Evolutionary conservation across 2,329 filamentous ascomycete species (phyloP).

Genomic region (Neofusicoccum ribis): DNA sequence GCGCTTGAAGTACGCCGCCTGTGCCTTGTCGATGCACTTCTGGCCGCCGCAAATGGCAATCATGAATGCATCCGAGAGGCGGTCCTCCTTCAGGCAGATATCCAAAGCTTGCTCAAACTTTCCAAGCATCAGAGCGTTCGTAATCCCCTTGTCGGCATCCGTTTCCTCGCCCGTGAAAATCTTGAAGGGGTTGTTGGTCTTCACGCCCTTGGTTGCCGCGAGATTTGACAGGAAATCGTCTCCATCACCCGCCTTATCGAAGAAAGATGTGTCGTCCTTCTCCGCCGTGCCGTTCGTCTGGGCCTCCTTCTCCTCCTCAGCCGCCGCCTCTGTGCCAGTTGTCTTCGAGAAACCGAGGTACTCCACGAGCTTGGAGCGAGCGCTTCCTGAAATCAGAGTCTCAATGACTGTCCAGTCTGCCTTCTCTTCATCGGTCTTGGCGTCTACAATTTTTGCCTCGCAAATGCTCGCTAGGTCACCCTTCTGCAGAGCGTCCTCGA

Average conservation of each 20-base stretch:
- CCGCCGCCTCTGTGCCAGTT: constrained; percentile 47
- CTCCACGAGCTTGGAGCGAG: constrained; percentile 81
- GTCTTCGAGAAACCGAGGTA: constrained; percentile 81
- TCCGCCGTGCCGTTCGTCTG: constrained; percentile 47
- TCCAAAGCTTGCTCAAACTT: constrained; percentile 89
- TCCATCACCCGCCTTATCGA: constrained; percentile 66
- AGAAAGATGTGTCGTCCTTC: constrained; percentile 69
- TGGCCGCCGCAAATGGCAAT: constrained; percentile 96
- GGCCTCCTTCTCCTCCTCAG: constrained; percentile 42
- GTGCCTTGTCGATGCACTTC: constrained; percentile 89
- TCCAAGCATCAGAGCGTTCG: constrained; percentile 82
- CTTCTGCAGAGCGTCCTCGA: constrained; percentile 76
- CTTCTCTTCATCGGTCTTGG: constrained; percentile 86
- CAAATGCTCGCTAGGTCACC: constrained; percentile 80
- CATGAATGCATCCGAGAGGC: constrained; percentile 94
- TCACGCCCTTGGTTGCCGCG: constrained; percentile 84
- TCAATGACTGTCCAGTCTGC: constrained; percentile 95
- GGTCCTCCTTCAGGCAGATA: constrained; percentile 82
- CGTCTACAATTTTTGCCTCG: constrained; percentile 71
- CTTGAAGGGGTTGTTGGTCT: constrained; percentile 92
- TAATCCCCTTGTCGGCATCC: constrained; percentile 81
- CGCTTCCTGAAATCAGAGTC: constrained; percentile 79
- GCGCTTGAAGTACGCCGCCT: constrained; percentile 83
- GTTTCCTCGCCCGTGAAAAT: constrained; percentile 84
- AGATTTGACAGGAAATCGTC: constrained; percentile 87